These are phyloP conservation scores for Cadophora luteo-olivacea DNA, from an alignment of 2,329 filamentous ascomycete genomes.

Conservation along the genomic window DNA sequence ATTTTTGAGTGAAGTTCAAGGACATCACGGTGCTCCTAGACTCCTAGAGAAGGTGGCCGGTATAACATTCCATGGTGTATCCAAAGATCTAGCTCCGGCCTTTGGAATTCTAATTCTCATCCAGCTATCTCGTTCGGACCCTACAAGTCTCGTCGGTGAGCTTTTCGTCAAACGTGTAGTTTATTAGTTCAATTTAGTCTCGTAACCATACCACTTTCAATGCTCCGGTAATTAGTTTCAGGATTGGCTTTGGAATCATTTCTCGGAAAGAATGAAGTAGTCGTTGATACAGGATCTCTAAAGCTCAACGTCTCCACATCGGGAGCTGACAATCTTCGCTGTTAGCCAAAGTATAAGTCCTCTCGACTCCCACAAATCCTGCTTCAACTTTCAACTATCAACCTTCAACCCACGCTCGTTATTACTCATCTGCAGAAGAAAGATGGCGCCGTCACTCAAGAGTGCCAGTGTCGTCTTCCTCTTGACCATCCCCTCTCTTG, in stretches of 20 bases:
- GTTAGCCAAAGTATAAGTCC: background rate
- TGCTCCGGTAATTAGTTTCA: background rate
- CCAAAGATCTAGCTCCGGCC: background rate
- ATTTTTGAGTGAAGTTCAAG: too few relatives aligned
- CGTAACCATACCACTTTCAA: background rate
- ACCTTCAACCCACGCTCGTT: background rate
- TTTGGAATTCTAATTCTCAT: background rate
- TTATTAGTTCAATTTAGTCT: background rate
- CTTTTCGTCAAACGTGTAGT: background rate
- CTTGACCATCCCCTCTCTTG: background rate
- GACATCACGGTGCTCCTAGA: background rate
- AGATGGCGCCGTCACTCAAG: background rate
- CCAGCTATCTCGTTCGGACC: background rate
- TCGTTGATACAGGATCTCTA: background rate
- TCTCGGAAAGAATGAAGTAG: background rate
- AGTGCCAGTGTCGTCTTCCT: background rate
- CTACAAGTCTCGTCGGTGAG: background rate
- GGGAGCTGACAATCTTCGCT: background rate
- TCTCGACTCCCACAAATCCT: background rate
- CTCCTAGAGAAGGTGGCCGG: background rate
- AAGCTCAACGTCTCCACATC: background rate
- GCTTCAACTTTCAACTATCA: background rate
- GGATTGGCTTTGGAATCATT: background rate
- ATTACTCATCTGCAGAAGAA: background rate
- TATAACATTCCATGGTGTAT: background rate